These are phyloP conservation scores for Penicillium parvum DNA, from an alignment of 495 filamentous ascomycete genomes.

Conservation along the genomic window DNA sequence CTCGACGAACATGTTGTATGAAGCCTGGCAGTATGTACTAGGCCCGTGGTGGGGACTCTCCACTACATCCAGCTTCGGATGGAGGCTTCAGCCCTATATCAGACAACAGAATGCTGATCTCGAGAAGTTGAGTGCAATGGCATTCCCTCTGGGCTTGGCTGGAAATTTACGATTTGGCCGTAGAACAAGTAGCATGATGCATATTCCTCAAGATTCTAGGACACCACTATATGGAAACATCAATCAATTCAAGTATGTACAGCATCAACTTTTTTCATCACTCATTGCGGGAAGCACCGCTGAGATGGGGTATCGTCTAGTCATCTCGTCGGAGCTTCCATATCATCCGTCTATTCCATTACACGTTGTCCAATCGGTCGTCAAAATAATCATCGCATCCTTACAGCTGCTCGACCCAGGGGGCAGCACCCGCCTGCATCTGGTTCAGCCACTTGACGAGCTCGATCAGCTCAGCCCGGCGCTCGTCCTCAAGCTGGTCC, in stretches of 20 bases:
- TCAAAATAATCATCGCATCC: conserved; percentile 19
- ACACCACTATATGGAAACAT: neutral
- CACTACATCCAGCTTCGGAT: no score
- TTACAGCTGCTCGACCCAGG: conserved; percentile 45
- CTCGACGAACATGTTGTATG: no score
- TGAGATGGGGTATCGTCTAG: conserved; percentile 43
- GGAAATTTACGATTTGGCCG: no score
- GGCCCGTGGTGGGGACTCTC: no score
- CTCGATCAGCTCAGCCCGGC: conserved; percentile 62
- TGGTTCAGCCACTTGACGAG: conserved; percentile 68
- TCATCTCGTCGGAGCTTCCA: conserved; percentile 29
- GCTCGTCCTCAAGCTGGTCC: conserved; percentile 81
- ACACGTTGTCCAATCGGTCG: conserved; percentile 23
- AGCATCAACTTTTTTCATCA: conserved; percentile 34
- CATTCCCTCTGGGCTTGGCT: no score
- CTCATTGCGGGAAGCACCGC: conserved; percentile 28
- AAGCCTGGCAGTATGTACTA: no score
- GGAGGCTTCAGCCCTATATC: no score
- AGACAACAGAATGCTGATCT: no score
- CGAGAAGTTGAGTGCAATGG: no score
- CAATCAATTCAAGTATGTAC: conserved; percentile 29
- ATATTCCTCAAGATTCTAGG: neutral
- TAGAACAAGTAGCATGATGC: no score
- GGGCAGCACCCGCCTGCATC: conserved; percentile 43
- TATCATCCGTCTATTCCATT: conserved; percentile 40